Base-by-base conservation (phyloP, 805 yeast genomes). In the Candida xiaguanensis region DNA sequence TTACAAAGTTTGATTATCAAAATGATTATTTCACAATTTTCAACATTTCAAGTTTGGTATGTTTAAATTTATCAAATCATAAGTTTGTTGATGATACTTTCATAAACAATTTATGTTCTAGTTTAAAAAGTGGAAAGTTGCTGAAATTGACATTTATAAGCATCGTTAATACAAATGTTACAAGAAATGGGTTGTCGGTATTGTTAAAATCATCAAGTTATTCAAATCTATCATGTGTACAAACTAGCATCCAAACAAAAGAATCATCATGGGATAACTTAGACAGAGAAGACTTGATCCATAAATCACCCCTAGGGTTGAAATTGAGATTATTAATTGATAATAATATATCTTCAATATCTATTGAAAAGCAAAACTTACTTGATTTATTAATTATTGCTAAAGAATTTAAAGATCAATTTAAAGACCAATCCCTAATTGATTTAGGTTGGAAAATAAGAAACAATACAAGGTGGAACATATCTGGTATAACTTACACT, bases 31-130 rank as follows among this genome's bases (percentile, higher is more conserved):
- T 58, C 16, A 34, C 42, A 34, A 26, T 66, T 2, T 54, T 60
- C 44, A 61, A 58, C 38, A 41, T 61, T 13, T 52, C 53, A 9
- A 47, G 48, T 19, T 46, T 65, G 13, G 50, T 49, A 18, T 67
- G 57, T 5, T 37, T 65, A 23, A 59, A 65, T 40, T 30, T 68
- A 8, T 65, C 72, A 1, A 52, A 56, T 24, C 52, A 51, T 26
- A 32, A 32, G 0, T 31, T 38, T 8, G 49, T 67, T 8, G 65
- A 64, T 45, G 72, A 66, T 45, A 55, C 45, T 26, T 59, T 54
- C 22, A 32, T 67, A 4, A 45, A 50, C 32, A 56, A 57, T 17
- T 39, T 67, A n/a, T 31, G 42, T 8, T 30, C 46, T 9, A 40
- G 51, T 33, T 38, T 56, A 14, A 38, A 46, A 31, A 48, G 46